Evolutionary conservation across 1,139 yeast genomes (phyloP), one percentile per base, ranked within the genome.

Genomic region (Candida labiduridarum): DNA sequence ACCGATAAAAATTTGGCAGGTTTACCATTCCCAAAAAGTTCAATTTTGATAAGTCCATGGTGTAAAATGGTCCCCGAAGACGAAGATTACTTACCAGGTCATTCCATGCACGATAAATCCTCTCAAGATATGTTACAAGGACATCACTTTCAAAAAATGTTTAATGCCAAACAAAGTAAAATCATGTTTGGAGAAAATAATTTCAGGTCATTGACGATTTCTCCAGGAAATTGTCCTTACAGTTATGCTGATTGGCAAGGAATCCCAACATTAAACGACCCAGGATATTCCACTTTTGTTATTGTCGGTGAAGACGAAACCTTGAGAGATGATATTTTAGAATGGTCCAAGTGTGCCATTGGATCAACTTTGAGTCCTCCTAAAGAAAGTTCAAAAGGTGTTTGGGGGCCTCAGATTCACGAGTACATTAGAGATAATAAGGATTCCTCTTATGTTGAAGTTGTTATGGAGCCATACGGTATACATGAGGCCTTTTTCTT

Each of bases 401-500:
- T 52, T 35, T 55, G 53, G 38, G 51, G 61, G 42, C 57, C 60
- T 6, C 55, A 60, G 27, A 52, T 56, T 33, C 67, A 64, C 46
- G 58, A 54, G 25, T 63, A 52, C 48, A 41, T 57, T 45, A 56
- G 57, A 47, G 47, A 59, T 45, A 44, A 56, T 19, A 49, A 52
- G 44, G 35, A 41, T 4, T 44, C 60, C 41, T 57, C 67, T 46
- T 48, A 62, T 51, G 51, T 58, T 41, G 43, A 52, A 34, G 56
- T 68, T 4, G 67, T 60, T 51, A 63, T 75, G 30, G 80, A 76
- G 54, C 81, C 80, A 0, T 68, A 70, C 71, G 81, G 81, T 3
- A 61, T 74, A 18, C 81, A 76, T 57, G 81, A 74, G 57, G 54
- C 72, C 0, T 46, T 59, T 27, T 65, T 75, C 41, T 66, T 70